Base-by-base conservation (phyloP, 2,329 filamentous ascomycete genomes). In the Aspergillus niger region DNA sequence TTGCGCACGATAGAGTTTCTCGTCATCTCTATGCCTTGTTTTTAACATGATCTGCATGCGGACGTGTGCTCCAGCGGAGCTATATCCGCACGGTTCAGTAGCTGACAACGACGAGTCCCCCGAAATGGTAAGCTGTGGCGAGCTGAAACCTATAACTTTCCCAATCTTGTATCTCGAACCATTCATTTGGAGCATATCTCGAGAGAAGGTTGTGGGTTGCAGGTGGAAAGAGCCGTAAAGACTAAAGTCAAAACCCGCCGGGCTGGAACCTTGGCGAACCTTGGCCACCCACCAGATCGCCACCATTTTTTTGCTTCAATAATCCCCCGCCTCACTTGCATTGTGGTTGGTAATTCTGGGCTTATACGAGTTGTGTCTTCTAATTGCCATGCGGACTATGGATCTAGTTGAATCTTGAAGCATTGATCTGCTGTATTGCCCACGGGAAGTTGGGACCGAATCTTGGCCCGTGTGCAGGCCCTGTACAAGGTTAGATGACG, bases 231-330 rank as follows among this genome's bases (percentile, higher is more conserved):
- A 10, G 8, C 28, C 28, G 28, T 10, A 30, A 17, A 28, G 26
- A 50, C 47, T 47, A 55, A 55, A 55, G 10, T 36, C n/a, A 22
- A 30, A 47, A 47, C 17, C n/a, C n/a, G n/a, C 8, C 39, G 39
- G 53, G 44, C 53, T 55, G 43, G 41, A 36, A 30, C 39, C 53
- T 55, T 55, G 53, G 53, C 53, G 53, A 55, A 44, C 11, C 53
- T 55, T 55, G 53, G 53, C 53, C 39, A 47, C 53, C 11, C 43
- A 22, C 11, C 26, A 55, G 30, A 47, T 32, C 24, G 32, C 32
- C 53, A 36, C 39, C n/a, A 20, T 13, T 55, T 36, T 55, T 55
- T 28, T 22, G 39, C 22, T 43, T 17, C 28, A 15, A 32, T n/a
- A 47, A 6, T 47, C 43, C 26, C 20, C 24, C 53, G 11, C 39